A percentile compares a stretch with the other conserved stretches of the same genome.
Conservation (phyloP, 1,284 basidiomycete genomes). For the Austroboletus niveus region DNA sequence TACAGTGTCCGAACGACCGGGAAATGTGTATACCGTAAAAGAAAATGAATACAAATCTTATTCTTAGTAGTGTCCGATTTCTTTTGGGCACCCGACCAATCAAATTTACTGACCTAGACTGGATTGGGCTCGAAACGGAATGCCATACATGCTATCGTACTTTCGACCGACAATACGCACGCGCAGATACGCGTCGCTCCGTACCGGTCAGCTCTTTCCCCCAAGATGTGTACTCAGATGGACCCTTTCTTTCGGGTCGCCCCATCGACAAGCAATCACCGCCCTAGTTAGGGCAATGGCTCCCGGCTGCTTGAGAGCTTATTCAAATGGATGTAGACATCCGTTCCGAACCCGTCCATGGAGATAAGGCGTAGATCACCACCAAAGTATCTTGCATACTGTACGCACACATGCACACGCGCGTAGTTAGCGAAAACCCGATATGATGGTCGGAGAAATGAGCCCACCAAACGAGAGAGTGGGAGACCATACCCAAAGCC, state of each 20-base stretch:
- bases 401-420: slow-evolving; percentile 8
- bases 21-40: no score
- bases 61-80: slow-evolving; percentile 3
- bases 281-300: slow-evolving; percentile 53
- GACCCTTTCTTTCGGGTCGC: neutral
- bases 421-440: slow-evolving; percentile 6
- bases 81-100: neutral
- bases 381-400: slow-evolving; percentile 96
- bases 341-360: slow-evolving; percentile 96
- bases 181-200: neutral
- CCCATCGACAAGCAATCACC: neutral
- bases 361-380: slow-evolving; percentile 95
- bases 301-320: slow-evolving; percentile 80
- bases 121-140: no score
- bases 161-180: neutral
- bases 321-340: slow-evolving; percentile 90
- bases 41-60: neutral
- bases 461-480: slow-evolving; percentile 77
- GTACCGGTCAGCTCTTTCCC: neutral
- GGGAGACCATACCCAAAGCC: slow-evolving; percentile 96
- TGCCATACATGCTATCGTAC: slow-evolving; percentile 1
- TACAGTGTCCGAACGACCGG: no score
- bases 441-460: slow-evolving; percentile 7
- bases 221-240: neutral
- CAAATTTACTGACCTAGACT: neutral